Conservation (phyloP, 176 grass and related monocot genomes). For the Ananas comosus region DNA sequence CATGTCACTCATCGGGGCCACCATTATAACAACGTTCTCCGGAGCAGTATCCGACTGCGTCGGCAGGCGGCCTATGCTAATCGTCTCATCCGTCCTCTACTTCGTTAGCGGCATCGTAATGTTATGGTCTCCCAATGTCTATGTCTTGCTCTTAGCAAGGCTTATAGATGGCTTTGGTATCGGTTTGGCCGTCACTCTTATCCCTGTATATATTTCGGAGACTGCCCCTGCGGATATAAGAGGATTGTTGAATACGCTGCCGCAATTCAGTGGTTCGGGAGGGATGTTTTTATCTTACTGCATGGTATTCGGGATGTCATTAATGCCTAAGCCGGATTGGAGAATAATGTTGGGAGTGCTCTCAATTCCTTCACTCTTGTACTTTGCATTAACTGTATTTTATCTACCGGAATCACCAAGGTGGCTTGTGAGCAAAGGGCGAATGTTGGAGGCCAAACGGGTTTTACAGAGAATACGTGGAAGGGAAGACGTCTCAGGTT, state of each 20-base stretch:
- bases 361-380: slow-evolving; percentile 59
- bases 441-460: slow-evolving; percentile 72
- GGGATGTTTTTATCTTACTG: slow-evolving; percentile 96
- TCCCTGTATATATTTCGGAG: slow-evolving; percentile 90
- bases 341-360: slow-evolving; percentile 91
- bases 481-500: slow-evolving; percentile 88
- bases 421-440: slow-evolving; percentile 89
- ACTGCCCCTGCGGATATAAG: slow-evolving; percentile 83
- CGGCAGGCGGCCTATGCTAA: slow-evolving; percentile 72
- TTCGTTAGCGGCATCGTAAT: slow-evolving; percentile 71
- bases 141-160: slow-evolving; percentile 64
- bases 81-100: slow-evolving; percentile 61
- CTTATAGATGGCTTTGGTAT: slow-evolving; percentile 82
- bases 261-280: slow-evolving; percentile 73
- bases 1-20: slow-evolving; percentile 86
- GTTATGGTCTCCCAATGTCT: slow-evolving; percentile 82
- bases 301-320: slow-evolving; percentile 86
- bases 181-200: slow-evolving; percentile 67
- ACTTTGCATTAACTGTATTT: slow-evolving; percentile 60
- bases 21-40: slow-evolving; percentile 77
- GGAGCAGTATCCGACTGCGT: slow-evolving; percentile 62
- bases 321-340: slow-evolving; percentile 62
- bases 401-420: slow-evolving; percentile 85
- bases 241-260: slow-evolving; percentile 68
- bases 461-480: slow-evolving; percentile 64